Evolutionary conservation across 2,329 filamentous ascomycete genomes (phyloP), one percentile per base, ranked within the genome.

Genomic region (Grosmannia clavigera): DNA sequence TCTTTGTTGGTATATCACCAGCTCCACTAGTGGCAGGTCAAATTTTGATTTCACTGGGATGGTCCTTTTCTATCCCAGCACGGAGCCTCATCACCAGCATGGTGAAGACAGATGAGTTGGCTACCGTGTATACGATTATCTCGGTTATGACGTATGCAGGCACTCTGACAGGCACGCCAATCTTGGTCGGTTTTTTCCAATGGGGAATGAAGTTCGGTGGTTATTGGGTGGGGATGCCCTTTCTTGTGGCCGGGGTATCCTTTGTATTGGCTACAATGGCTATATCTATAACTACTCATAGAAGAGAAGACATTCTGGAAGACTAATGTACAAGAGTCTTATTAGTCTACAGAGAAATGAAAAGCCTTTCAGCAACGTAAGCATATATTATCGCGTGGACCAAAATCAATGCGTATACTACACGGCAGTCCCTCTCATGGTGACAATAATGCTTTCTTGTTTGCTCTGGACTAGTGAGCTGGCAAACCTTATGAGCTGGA

Each of bases 331-430:
- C 22, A 22, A 22, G 22, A 22, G 22, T 22, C 22, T 22, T 22
- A 22, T 22, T 22, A 22, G 22, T 22, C 22, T 22, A 22, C 22
- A 22, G 22, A 22, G 22, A 22, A 22, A 2, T 22, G 1, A 22
- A 22, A 22, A 22, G 22, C 22, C 22, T 22, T 22, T 22, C 22
- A 22, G 22, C 22, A 22, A 22, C 22, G 22, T 22, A 22, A 22
- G 22, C 22, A 22, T 22, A 22, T 22, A 22, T 2, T 22, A 22
- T 22, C 22, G 22, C 63, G 77, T 79, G 73, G 69, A 75, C n/a
- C 67, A 68, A 10, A 69, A 70, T 3, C 77, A 80, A 67, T 77
- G 76, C 74, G 65, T 75, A 3, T 81, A 78, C 67, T 81, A 78
- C 2, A 71, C 74, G 0, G 76, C 78, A 2, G 60, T 81, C 12